Base-by-base conservation (phyloP, 352 stramenopile species). In the Phytophthora lateralis region DNA sequence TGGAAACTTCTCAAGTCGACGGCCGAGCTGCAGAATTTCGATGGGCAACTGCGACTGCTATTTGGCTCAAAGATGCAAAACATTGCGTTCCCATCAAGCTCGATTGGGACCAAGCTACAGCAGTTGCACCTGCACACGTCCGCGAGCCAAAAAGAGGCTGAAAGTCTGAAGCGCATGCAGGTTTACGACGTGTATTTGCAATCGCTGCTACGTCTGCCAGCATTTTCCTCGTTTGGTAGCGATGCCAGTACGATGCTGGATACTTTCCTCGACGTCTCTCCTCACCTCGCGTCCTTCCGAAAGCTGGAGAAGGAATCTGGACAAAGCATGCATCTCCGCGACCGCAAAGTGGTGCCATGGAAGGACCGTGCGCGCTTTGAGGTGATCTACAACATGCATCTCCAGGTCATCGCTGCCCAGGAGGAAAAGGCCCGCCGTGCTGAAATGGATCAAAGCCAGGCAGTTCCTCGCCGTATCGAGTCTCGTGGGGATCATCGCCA, bases 211-310 rank as follows among this genome's bases (percentile, higher is more conserved):
- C 60, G 56, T 10, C 59, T 89, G 8, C 73, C 76, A 5, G 59
- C 60, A 14, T 78, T 94, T n/a, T 87, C 77, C 4, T 63, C 55
- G 11, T 82, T 89, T 60, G 76, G 75, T 6, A 89, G 73, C 45
- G 78, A 90, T 26, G 79, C 43, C 3, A 75, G 71, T 41, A 66
- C 73, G 15, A 78, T 91, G 69, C 68, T 94, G 4, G 74, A 92
- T 63, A 69, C 65, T 2, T 94, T 94, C 46, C 64, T 92, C 39
- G 80, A 89, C 38, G 76, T 92, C 26, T 77, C 80, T 10, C 37
- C 61, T 34, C 81, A 94, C 52, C 60, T 89, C 10, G 45, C 57
- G 2, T 65, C 69, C 6, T 76, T 90, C 37, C 76, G 76, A 5
- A 71, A 75, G 32, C 46, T 87, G 30, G 80, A 89, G 53, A 76